Base-by-base conservation (phyloP, 768 basidiomycete genomes). In the Cystofilobasidium bisporidii region DNA sequence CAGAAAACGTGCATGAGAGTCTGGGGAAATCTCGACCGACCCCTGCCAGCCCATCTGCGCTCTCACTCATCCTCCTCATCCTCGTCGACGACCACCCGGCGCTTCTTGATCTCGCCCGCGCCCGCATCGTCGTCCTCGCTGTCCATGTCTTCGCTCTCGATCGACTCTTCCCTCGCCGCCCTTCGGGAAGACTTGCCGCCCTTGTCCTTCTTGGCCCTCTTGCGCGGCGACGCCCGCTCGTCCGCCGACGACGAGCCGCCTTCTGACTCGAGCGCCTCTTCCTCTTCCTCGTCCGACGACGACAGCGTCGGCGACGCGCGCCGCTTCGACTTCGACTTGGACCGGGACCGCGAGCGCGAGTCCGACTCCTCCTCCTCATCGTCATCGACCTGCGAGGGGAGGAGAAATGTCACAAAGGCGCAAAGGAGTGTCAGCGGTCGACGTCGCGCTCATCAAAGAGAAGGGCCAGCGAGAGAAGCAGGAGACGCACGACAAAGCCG, bases 1-100 rank as follows among this genome's bases (percentile, higher is more conserved):
- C n/a, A n/a, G n/a, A n/a, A n/a, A n/a, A n/a, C n/a, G n/a, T n/a
- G n/a, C n/a, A n/a, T n/a, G n/a, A n/a, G n/a, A n/a, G n/a, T n/a
- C n/a, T n/a, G n/a, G n/a, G n/a, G n/a, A n/a, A n/a, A n/a, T n/a
- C n/a, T n/a, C n/a, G n/a, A n/a, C n/a, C n/a, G n/a, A n/a, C n/a
- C n/a, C n/a, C n/a, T n/a, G n/a, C n/a, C n/a, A n/a, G n/a, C n/a
- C n/a, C n/a, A n/a, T n/a, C n/a, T n/a, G n/a, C n/a, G n/a, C n/a
- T n/a, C 40, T 41, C 36, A 33, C 63, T 67, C 58, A 38, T 67
- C 65, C n/a, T 67, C 65, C n/a, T 67, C 65, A 47, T 67, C 65
- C 4, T 67, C 65, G 30, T 41, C 58, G 24, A 67, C 4, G 32
- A 67, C 59, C 30, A 67, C 57, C 36, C 57, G 59, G 30, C 59